A percentile compares a stretch with the other conserved stretches of the same genome.
These are phyloP conservation scores for Vanrija humicola DNA, from an alignment of 1,284 basidiomycete species.

Conservation along the genomic window DNA sequence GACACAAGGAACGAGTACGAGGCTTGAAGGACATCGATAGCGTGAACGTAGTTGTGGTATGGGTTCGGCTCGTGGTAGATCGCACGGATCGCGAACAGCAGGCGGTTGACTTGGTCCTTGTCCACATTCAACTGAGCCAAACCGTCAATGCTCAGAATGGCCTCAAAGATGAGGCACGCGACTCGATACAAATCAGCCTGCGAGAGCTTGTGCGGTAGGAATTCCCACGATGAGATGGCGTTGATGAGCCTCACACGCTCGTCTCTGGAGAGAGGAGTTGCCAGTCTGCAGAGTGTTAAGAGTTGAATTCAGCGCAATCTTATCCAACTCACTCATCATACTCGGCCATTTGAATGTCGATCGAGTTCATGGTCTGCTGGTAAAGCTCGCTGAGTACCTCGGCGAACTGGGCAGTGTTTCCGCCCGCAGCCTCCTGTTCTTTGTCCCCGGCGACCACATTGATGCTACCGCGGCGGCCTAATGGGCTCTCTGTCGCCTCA, in stretches of 20 bases:
- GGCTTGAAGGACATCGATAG: slow-evolving; percentile 89
- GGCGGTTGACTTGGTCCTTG: slow-evolving; percentile 61
- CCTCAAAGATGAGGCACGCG: slow-evolving; percentile 67
- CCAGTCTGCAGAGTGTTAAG: slow-evolving; percentile 44
- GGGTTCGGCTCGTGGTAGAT: slow-evolving; percentile 85
- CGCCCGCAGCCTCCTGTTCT: slow-evolving; percentile 48
- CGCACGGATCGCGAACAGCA: slow-evolving; percentile 73
- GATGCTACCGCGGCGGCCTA: slow-evolving; percentile 65
- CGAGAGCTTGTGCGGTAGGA: slow-evolving; percentile 74
- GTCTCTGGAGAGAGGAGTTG: slow-evolving; percentile 41
- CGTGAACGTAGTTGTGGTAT: slow-evolving; percentile 95
- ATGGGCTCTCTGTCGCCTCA: not conserved
- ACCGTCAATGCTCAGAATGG: slow-evolving; percentile 58
- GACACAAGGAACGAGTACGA: slow-evolving; percentile 74
- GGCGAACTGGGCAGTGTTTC: slow-evolving; percentile 58
- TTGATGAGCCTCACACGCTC: slow-evolving; percentile 55
- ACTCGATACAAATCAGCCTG: slow-evolving; percentile 76
- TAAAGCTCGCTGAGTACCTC: slow-evolving; percentile 79
- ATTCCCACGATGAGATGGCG: slow-evolving; percentile 72
- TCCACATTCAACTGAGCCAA: slow-evolving; percentile 57
- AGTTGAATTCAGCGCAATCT: not conserved
- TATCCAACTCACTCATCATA: slow-evolving; percentile 36
- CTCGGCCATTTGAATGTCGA: slow-evolving; percentile 55
- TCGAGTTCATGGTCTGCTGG: slow-evolving; percentile 66
- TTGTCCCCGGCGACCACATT: slow-evolving; percentile 16